Base-by-base conservation (phyloP, 1,284 basidiomycete genomes). In the Mycena sp. region DNA sequence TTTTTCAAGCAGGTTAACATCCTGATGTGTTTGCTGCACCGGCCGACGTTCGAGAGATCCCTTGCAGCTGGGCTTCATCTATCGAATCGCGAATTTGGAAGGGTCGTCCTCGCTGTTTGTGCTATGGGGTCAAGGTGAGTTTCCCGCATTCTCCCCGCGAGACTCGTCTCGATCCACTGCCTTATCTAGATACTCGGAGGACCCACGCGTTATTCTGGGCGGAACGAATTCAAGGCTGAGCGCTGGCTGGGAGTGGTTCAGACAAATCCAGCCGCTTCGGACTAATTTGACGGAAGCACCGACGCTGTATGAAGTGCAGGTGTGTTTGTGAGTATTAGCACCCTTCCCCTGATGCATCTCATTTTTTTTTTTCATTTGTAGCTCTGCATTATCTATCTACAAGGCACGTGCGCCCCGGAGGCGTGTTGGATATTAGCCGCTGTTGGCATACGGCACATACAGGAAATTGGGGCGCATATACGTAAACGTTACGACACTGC, bases 21-120 rank as follows among this genome's bases (percentile, higher is more conserved):
- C 43, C 1, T 58, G 25, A 12, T 67, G 14, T 14, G 23, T 21
- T 41, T 67, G 25, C 19, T 67, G 9, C 61, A 67, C 37, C 57
- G 53, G 6, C 61, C 58, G n/a, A 61, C 58, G 10, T 67, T 67
- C 54, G 58, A 63, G 21, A 51, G 37, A 30, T 41, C 61, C 25
- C 38, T 68, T 17, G 61, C 61, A 11, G 30, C 40, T 9, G 67
- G 67, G 25, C 61, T 66, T 5, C 67, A 68, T 51, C 17, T 61
- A 7, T 37, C 38, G 30, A 55, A 65, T 37, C 48, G 32, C 25
- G 23, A 51, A 29, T 68, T 66, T 28, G 67, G 67, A 19, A 51
- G 23, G 2, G 44, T 32, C 6, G 67, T 68, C 19, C 45, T 68
- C 3, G 63, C 32, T 29, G 54, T 67, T 19, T 67, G 66, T 43